Conservation (phyloP, 2,329 filamentous ascomycete genomes). For the Dothideomycetes sp. region DNA sequence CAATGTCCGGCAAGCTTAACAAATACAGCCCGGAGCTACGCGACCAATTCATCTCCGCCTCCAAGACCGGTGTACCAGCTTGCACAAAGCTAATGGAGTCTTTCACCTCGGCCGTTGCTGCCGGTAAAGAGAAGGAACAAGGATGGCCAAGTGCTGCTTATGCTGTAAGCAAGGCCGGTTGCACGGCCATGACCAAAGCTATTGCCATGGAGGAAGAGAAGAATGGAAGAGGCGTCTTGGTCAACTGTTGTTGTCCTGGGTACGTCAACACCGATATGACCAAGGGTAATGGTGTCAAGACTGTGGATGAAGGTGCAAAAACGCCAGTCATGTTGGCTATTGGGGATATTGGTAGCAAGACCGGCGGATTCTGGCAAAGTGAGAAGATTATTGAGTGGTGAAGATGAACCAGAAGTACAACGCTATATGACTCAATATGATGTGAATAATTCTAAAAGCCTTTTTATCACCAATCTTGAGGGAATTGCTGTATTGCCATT, state of each 20-base stretch:
- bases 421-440: too few species aligned
- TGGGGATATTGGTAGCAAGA: conserved; percentile 20
- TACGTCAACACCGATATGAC: conserved; percentile 29
- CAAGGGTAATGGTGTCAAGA: conserved; percentile 22
- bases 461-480: too few species aligned
- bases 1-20: conserved; percentile 32
- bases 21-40: conserved; percentile 35
- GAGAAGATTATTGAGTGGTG: conserved; percentile 23
- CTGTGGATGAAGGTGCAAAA: conserved; percentile 22
- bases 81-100: conserved; percentile 38
- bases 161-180: conserved; percentile 28
- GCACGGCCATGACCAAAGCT: conserved; percentile 24
- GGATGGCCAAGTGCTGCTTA: conserved; percentile 42
- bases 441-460: too few species aligned
- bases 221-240: conserved; percentile 15
- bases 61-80: conserved; percentile 28
- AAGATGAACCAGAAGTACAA: too few species aligned
- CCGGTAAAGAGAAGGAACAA: conserved; percentile 32
- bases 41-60: conserved; percentile 29
- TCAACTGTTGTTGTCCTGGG: conserved; percentile 26
- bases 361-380: conserved; percentile 24
- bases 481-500: too few species aligned
- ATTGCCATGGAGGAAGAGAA: conserved; percentile 19
- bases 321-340: conserved; percentile 25
- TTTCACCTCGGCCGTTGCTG: conserved; percentile 36